These are phyloP conservation scores for Lactarius trivialis DNA, from an alignment of 768 basidiomycete species.

Conservation along the genomic window DNA sequence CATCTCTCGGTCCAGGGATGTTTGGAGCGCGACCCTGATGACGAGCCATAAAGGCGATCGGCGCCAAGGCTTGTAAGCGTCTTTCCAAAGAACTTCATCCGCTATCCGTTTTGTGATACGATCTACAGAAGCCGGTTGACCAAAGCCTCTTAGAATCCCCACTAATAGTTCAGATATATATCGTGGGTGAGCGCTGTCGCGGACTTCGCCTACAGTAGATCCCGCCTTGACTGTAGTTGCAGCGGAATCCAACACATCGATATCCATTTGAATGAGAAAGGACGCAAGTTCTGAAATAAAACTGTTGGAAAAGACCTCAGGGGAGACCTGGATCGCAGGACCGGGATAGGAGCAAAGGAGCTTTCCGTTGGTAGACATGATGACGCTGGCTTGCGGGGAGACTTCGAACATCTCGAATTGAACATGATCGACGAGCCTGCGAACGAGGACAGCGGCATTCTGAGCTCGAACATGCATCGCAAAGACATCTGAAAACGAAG, in stretches of 20 bases:
- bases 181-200: neutral
- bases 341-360: conserved; percentile 29
- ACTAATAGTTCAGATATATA: neutral
- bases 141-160: neutral
- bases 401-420: conserved; percentile 34
- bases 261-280: neutral
- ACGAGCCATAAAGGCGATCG: neutral
- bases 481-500: conserved; percentile 2
- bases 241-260: neutral
- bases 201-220: neutral
- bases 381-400: conserved; percentile 32
- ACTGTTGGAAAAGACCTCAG: neutral
- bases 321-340: conserved; percentile 35
- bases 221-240: neutral
- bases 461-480: conserved; percentile 10
- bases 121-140: neutral
- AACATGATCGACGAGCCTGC: neutral
- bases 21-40: neutral
- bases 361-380: conserved; percentile 38
- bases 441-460: conserved; percentile 3
- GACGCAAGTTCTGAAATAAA: neutral
- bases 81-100: neutral
- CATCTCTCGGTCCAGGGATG: neutral
- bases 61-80: neutral
- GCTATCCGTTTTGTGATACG: neutral